Evolutionary conservation across 352 stramenopile species (phyloP), one percentile per base, ranked within the genome.

Genomic region (Paralagenidium karlingii): DNA sequence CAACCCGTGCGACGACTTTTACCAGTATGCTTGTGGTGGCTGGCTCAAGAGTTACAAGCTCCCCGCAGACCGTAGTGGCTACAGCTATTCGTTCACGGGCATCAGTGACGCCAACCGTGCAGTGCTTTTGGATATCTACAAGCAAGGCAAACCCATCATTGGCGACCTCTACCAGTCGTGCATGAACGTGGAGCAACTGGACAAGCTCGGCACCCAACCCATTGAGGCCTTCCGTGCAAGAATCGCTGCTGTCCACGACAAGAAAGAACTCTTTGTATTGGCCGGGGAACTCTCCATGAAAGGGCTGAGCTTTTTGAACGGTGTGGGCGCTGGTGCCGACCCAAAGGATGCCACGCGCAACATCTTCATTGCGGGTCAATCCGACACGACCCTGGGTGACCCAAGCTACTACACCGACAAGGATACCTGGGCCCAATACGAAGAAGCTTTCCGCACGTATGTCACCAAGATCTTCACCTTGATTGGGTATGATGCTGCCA

Each of bases 381-480:
- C 32, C 2, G 74, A 86, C 0, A 59, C 97, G n/a, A 75, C 71
- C 25, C 53, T 98, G 9, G 87, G 87, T 0, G 82, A 95, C 50
- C 68, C 63, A 3, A 58, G 94, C 51, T 97, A 97, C 46, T 97
- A 97, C 52, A 66, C 96, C 34, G 81, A 97, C 46, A 49, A 67
- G 3, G 63, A 58, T 15, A 65, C 91, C 36, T 95, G 94, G 44
- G 51, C 76, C 22, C 58, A 76, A 8, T 54, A 95, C 18, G 61
- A 64, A 8, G 51, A 57, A 13, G 60, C 63, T 8, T 96, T 94
- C 32, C 63, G 77, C 33, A 64, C 65, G 25, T 86, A 84, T 40
- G 55, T 97, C 22, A 54, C 68, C 9, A 49, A 67, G 15, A 51
- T 97, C 39, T 75, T 96, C 18, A 56, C 55, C 9, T 49, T 97